Percentiles rank a stretch among this genome's conserved stretches.
Conservation (phyloP, 2,329 filamentous ascomycete species). For the Fusarium sp. region DNA sequence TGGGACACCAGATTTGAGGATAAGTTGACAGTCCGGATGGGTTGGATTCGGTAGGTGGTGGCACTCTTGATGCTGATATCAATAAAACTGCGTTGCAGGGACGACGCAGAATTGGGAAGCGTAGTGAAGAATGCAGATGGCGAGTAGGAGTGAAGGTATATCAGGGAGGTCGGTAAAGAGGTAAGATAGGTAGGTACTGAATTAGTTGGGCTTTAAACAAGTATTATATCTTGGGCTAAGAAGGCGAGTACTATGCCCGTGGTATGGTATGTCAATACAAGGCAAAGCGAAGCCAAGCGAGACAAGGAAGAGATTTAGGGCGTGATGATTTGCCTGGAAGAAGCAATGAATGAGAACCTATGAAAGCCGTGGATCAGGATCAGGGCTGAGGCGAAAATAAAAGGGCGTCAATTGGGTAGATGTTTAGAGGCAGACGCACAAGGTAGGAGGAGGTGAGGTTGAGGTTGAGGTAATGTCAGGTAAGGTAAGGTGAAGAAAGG, state of each 20-base stretch:
- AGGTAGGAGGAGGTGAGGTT: background rate
- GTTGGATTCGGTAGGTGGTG: background rate
- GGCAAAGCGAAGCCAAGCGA: background rate
- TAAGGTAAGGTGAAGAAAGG: conserved; percentile 9
- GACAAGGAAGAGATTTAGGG: background rate
- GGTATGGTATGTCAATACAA: background rate
- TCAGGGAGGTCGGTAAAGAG: too few species aligned
- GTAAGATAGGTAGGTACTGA: background rate
- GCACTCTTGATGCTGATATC: conserved; percentile 1
- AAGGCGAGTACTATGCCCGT: background rate
- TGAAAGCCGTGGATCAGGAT: conserved; percentile 1
- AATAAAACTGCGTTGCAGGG: conserved; percentile 1
- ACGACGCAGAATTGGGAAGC: background rate
- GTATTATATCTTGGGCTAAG: conserved; percentile 25
- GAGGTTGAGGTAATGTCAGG: background rate
- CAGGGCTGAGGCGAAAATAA: conserved; percentile 20
- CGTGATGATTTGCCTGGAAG: conserved; percentile 1
- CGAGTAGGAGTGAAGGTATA: background rate
- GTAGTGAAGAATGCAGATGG: background rate
- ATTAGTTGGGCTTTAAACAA: conserved; percentile 10
- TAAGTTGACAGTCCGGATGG: background rate
- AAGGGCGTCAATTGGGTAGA: conserved; percentile 9
- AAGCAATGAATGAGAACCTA: conserved; percentile 23
- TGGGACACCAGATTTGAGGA: background rate
- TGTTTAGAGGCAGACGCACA: background rate